A percentile compares a stretch with the other conserved stretches of the same genome.
Conservation (phyloP, 768 basidiomycete species). For the Hydnum rufescens region DNA sequence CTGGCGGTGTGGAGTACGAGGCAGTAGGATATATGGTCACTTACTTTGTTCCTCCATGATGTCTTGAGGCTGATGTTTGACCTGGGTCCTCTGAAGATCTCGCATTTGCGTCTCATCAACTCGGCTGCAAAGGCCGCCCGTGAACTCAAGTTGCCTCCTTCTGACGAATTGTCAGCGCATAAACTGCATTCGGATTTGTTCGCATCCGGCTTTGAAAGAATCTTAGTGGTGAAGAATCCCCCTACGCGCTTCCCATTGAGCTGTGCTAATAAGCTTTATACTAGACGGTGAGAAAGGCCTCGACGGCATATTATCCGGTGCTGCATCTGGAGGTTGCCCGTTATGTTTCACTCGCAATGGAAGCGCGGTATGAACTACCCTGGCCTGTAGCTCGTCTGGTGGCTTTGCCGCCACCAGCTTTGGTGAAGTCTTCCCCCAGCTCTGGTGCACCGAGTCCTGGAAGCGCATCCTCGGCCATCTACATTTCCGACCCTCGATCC, state of each 20-base stretch:
- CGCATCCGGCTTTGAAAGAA: conserved; percentile 77
- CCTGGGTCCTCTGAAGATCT: conserved; percentile 36
- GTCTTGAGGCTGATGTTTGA: not conserved
- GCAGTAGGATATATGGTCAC: conserved; percentile 88
- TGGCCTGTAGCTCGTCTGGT: conserved; percentile 63
- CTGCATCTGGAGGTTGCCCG: conserved; percentile 87
- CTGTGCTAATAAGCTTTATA: not conserved
- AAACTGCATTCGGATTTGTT: conserved; percentile 76
- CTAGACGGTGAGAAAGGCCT: conserved; percentile 88
- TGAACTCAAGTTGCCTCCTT: conserved; percentile 42
- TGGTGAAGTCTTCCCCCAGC: conserved; percentile 26
- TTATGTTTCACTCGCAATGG: conserved; percentile 49
- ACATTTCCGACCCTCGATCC: no score
- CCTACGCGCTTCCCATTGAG: not conserved
- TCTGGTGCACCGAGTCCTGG: not conserved
- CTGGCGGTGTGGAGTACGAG: conserved; percentile 95
- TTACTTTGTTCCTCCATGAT: conserved; percentile 5
- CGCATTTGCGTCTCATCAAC: conserved; percentile 75
- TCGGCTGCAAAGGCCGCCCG: conserved; percentile 46
- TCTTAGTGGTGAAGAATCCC: conserved; percentile 50
- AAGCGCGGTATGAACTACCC: conserved; percentile 57
- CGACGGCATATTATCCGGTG: conserved; percentile 80
- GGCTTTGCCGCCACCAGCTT: conserved; percentile 48
- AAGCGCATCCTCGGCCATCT: no score
- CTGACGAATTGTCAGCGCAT: conserved; percentile 56